phyloP scores from a whole-genome alignment of 2,329 filamentous ascomycete species.

The Calonectria naviculata region DNA sequence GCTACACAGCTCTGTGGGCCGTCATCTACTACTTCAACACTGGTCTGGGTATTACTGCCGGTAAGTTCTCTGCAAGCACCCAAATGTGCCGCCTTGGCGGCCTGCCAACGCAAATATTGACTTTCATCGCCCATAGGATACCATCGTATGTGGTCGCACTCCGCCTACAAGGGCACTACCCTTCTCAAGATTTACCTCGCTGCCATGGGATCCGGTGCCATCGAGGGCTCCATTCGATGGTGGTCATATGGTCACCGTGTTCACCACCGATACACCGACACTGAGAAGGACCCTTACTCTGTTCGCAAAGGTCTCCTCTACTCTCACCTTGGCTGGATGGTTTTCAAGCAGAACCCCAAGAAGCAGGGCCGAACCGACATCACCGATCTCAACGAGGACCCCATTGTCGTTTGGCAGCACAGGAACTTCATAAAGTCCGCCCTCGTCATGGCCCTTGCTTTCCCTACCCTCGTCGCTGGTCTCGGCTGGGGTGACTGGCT shows the following conservation, averaged over 20 bases:
- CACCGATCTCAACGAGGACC: slow-evolving; percentile 86
- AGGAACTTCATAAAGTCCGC: slow-evolving; percentile 86
- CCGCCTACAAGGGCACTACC: slow-evolving; percentile 80
- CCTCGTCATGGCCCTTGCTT: slow-evolving; percentile 78
- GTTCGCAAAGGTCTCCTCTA: slow-evolving; percentile 89
- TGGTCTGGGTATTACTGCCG: slow-evolving; percentile 82
- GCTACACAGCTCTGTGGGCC: slow-evolving; percentile 79
- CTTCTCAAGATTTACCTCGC: slow-evolving; percentile 87
- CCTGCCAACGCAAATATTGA: slow-evolving; percentile 11
- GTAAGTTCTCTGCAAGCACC: slow-evolving; percentile 55
- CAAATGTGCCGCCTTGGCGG: neutral
- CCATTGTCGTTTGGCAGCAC: slow-evolving; percentile 89
- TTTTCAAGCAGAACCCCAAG: slow-evolving; percentile 94
- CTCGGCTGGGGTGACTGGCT: slow-evolving; percentile 84
- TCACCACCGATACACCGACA: slow-evolving; percentile 93
- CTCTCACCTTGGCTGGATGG: slow-evolving; percentile 86
- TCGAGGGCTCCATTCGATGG: slow-evolving; percentile 89
- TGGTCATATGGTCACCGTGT: slow-evolving; percentile 89
- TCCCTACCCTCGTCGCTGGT: slow-evolving; percentile 81
- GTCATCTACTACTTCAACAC: slow-evolving; percentile 87
- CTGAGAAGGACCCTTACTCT: slow-evolving; percentile 91
- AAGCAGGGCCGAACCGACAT: slow-evolving; percentile 89
- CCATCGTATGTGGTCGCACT: slow-evolving; percentile 87
- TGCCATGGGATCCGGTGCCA: slow-evolving; percentile 82
- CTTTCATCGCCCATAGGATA: slow-evolving; percentile 38